Conservation (phyloP, 2,329 filamentous ascomycete genomes). For the Beauveria sp. region DNA sequence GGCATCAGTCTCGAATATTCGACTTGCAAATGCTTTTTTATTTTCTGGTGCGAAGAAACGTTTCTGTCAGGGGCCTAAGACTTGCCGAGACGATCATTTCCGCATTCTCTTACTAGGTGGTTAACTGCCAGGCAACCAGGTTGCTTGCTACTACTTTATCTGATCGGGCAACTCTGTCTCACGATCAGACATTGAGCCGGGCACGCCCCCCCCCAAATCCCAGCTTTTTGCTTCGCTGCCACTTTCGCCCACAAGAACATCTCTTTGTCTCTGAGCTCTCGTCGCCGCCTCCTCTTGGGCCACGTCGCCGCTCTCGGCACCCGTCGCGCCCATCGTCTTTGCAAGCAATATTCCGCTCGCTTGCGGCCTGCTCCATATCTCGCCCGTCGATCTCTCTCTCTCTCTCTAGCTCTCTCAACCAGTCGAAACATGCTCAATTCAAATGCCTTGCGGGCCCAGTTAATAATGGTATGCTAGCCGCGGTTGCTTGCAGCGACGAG, state of each 20-base stretch:
- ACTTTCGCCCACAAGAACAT: too few relatives aligned
- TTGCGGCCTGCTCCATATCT: too few relatives aligned
- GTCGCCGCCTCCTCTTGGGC: too few relatives aligned
- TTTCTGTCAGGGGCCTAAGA: neutral
- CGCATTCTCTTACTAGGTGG: neutral
- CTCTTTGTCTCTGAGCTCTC: too few relatives aligned
- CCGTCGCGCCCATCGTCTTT: too few relatives aligned
- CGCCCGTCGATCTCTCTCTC: neutral
- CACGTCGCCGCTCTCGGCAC: too few relatives aligned
- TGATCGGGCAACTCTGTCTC: neutral
- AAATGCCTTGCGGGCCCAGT: neutral
- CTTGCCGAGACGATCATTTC: neutral
- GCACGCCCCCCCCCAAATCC: too few relatives aligned
- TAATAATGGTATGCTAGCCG: neutral
- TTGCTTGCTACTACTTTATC: neutral
- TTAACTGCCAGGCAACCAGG: too few relatives aligned
- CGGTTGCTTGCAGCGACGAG: neutral
- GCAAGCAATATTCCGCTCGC: neutral
- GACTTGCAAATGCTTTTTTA: neutral
- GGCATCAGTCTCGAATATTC: neutral
- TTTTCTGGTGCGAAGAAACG: neutral
- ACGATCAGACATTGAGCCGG: neutral
- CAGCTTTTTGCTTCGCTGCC: too few relatives aligned
- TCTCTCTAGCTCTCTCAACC: neutral
- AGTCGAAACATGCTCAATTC: constrained; percentile 9